Evolutionary conservation across 768 basidiomycete species (phyloP), one percentile per base, ranked within the genome.

Genomic region (Pleurotus cornucopiae): DNA sequence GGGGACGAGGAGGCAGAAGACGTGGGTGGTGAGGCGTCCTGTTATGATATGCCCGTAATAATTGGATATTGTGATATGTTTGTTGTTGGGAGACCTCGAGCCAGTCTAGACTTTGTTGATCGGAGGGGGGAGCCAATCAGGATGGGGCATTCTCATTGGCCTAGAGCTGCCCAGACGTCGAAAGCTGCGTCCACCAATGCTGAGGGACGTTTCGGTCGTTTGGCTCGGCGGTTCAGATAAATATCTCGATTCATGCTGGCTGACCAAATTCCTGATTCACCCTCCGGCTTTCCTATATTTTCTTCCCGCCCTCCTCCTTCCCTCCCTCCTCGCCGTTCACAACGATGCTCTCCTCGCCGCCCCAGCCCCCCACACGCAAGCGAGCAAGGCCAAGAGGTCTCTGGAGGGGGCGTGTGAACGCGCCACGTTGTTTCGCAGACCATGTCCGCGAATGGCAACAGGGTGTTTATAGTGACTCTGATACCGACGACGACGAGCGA

Each of bases 1-100:
- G 96, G 95, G 94, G 95, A 23, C 89, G 86, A 63, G 90, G 89
- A 23, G 83, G 84, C 18, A 76, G 80, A 56, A 76, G 76, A 57
- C 76, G 86, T n/a, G 79, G 81, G 14, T 84, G 84, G 81, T 86
- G 63, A 20, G 21, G 20, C 11, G 45, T 46, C 18, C 9, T 21
- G 45, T 4, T 46, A 46, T 5, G 45, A 46, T 4, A 46, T 21
- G 11, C 4, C 11, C 3, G 14, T 6, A 16, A 20, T 13, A 25
- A 39, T 5, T 20, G 39, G 26, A 23, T 53, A 53, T 53, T 53
- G 39, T 53, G 51, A 40, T 53, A 40, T 53, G 51, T 53, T 53
- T 53, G 51, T 39, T 39, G 7, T 34, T 30, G 30, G 30, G 30
- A 21, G 51, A 41, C 38, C 41, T 44, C 41, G 41, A 44, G 13